Evolutionary conservation across 805 yeast species (phyloP).

Genomic region (Saccharomycopsis sp.): DNA sequence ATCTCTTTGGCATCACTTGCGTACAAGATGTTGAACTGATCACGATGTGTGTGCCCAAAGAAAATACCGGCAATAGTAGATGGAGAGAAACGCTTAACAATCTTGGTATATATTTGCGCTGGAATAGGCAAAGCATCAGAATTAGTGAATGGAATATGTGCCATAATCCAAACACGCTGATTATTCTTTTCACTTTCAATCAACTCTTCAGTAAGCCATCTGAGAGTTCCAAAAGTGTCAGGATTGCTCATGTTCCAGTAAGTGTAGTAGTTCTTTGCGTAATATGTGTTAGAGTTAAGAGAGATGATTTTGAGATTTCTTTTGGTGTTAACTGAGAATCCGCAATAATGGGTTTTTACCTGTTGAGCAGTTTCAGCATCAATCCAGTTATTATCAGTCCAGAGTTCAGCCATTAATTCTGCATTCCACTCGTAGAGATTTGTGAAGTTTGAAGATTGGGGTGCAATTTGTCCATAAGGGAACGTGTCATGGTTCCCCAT

Average conservation of each 20-base stretch:
- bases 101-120: conserved; percentile 47
- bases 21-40: conserved; percentile 57
- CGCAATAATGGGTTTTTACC: conserved; percentile 49
- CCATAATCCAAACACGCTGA: conserved; percentile 67
- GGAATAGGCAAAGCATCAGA: conserved; percentile 55
- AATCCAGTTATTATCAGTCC: conserved; percentile 44
- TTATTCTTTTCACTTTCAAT: conserved; percentile 49
- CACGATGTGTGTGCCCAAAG: conserved; percentile 67
- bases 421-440: conserved; percentile 37
- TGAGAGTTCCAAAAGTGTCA: conserved; percentile 58
- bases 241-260: conserved; percentile 45
- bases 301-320: conserved; percentile 53
- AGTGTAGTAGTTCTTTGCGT: conserved; percentile 54
- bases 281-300: conserved; percentile 63
- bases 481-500: conserved; percentile 69
- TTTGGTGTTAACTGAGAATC: conserved; percentile 49
- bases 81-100: conserved; percentile 62
- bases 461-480: conserved; percentile 68
- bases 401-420: conserved; percentile 42
- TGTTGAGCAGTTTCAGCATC: conserved; percentile 29
- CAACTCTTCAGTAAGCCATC: conserved; percentile 55
- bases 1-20: conserved; percentile 39
- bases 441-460: conserved; percentile 38
- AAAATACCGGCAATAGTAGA: conserved; percentile 61
- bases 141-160: conserved; percentile 58